phyloP scores from a whole-genome alignment of 140 eudicot species.

The Stevia rebaudiana region DNA sequence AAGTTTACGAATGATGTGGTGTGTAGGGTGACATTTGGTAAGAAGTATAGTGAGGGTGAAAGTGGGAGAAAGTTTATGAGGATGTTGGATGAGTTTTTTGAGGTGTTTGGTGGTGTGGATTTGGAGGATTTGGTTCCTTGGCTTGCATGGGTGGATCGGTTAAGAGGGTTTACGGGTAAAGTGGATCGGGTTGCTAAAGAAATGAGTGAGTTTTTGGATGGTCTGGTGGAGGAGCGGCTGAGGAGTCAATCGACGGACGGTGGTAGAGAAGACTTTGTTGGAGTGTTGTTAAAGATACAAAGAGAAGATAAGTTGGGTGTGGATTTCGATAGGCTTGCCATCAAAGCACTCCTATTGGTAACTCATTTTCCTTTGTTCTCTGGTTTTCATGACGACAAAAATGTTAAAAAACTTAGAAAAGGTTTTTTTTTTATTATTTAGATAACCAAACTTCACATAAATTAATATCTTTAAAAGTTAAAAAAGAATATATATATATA shows the following conservation, averaged over 20 bases:
- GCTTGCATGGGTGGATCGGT: conserved; percentile 44
- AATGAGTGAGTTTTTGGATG: conserved; percentile 41
- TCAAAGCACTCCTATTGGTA: conserved; percentile 63
- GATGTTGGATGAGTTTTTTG: conserved; percentile 33
- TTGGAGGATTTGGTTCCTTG: conserved; percentile 43
- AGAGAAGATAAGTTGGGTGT: conserved; percentile 30
- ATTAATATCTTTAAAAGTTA: too few species aligned
- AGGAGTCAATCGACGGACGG: not conserved
- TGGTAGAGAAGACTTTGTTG: conserved; percentile 36
- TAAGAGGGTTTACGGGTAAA: conserved; percentile 33
- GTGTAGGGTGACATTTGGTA: conserved; percentile 52
- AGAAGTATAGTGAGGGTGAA: conserved; percentile 38
- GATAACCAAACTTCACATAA: too few species aligned
- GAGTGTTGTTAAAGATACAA: conserved; percentile 40
- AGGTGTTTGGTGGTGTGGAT: conserved; percentile 23
- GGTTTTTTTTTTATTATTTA: too few species aligned
- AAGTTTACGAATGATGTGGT: conserved; percentile 34
- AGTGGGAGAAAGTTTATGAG: conserved; percentile 28
- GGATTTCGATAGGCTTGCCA: conserved; percentile 32
- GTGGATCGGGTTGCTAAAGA: conserved; percentile 34
- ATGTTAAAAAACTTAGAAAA: too few species aligned
- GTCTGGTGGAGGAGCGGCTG: conserved; percentile 35
- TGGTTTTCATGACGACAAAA: too few species aligned
- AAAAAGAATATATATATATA: too few species aligned
- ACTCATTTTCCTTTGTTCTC: not conserved